Conservation (phyloP, 441 rosid species). For the Pelargonium cotyledonis region DNA sequence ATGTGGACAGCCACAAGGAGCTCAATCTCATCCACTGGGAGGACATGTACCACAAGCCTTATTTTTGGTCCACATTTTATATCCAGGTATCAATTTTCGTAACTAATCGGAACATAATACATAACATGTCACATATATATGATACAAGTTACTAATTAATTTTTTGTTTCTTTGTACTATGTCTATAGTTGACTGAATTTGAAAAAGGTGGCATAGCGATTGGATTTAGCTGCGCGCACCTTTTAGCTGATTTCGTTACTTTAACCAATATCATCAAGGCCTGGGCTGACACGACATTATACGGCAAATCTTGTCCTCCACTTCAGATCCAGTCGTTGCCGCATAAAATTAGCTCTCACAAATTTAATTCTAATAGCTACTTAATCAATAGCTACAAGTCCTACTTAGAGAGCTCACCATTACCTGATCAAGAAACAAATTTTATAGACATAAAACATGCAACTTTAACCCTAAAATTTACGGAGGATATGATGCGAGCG, state of each 20-base stretch:
- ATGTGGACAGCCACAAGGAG: conserved; percentile 49
- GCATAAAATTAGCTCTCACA: conserved; percentile 7
- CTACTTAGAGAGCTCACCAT: conserved; percentile 15
- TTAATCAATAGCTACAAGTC: conserved; percentile 38
- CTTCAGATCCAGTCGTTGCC: conserved; percentile 46
- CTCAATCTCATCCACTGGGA: conserved; percentile 62
- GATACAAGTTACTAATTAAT: too few species aligned
- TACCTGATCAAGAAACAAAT: background rate
- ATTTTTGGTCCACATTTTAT: conserved; percentile 70
- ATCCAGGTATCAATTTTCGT: conserved; percentile 30
- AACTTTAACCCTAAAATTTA: conserved; percentile 40
- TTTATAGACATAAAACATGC: conserved; percentile 10
- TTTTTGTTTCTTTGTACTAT: background rate
- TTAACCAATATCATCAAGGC: conserved; percentile 51
- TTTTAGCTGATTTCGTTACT: conserved; percentile 49
- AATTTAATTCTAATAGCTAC: conserved; percentile 6
- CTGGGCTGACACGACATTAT: conserved; percentile 57
- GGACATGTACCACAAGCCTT: conserved; percentile 43
- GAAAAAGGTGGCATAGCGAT: conserved; percentile 67
- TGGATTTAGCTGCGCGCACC: conserved; percentile 65
- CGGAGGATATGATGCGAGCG: conserved; percentile 34
- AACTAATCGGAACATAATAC: too few species aligned
- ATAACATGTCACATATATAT: background rate
- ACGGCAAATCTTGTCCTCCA: conserved; percentile 33
- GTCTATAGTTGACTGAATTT: conserved; percentile 57